Percentiles rank a stretch among this genome's conserved stretches.
Conservation (phyloP, 495 filamentous ascomycete species). For the Xanthoparmelia taractica region DNA sequence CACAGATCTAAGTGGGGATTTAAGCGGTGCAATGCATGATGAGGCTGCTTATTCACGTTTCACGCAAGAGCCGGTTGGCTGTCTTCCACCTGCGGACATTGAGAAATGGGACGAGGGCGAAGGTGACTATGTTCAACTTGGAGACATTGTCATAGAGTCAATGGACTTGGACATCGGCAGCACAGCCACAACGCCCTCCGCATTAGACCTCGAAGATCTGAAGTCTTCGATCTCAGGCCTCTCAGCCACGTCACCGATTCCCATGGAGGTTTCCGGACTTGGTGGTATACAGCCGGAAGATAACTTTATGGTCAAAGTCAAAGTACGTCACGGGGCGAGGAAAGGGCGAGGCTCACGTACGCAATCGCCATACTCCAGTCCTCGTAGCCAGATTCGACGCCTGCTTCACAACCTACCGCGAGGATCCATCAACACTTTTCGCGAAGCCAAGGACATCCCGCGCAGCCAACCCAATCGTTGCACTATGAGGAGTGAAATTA, state of each 20-base stretch:
- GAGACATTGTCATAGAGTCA: background rate
- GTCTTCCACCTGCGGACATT: background rate
- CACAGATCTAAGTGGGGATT: slow-evolving; percentile 66
- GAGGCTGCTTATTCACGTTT: slow-evolving; percentile 17
- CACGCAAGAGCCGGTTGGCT: slow-evolving; percentile 19
- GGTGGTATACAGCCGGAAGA: slow-evolving; percentile 59
- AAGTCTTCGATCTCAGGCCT: slow-evolving; percentile 18
- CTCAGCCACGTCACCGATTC: slow-evolving; percentile 5
- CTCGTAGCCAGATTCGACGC: background rate
- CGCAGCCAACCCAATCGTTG: slow-evolving; percentile 5
- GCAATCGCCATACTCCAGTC: slow-evolving; percentile 1
- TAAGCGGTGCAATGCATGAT: slow-evolving; percentile 8
- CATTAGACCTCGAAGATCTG: slow-evolving; percentile 21
- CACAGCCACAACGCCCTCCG: background rate
- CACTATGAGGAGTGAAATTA: slow-evolving; percentile 11
- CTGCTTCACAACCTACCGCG: slow-evolving; percentile 16
- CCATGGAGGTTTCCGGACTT: slow-evolving; percentile 55
- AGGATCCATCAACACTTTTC: slow-evolving; percentile 5
- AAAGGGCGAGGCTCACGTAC: slow-evolving; percentile 13
- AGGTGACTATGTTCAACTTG: background rate
- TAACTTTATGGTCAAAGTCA: slow-evolving; percentile 54
- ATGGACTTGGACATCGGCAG: slow-evolving; percentile 2
- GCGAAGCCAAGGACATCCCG: slow-evolving; percentile 13
- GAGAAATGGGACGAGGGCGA: background rate
- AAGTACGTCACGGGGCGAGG: slow-evolving; percentile 36